A percentile compares a stretch with the other conserved stretches of the same genome.
Conservation (phyloP, 2,329 filamentous ascomycete species). For the Ascochyta rabiei region DNA sequence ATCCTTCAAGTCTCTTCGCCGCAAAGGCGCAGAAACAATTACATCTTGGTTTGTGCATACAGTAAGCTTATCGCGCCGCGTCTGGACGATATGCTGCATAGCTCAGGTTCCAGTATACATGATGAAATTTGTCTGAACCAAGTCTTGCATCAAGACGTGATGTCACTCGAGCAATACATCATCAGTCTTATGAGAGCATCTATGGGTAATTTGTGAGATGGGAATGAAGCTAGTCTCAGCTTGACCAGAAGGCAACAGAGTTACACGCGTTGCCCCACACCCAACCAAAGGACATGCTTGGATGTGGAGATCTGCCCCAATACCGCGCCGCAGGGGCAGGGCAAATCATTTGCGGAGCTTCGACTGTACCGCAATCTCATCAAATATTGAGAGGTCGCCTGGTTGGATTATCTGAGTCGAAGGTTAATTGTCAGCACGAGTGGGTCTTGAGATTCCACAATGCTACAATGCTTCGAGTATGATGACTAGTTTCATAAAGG, state of each 20-base stretch:
- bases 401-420: neutral
- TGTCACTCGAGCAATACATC: neutral
- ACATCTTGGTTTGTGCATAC: neutral
- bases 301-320: slow-evolving; percentile 8
- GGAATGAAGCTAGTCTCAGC: neutral
- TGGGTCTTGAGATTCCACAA: slow-evolving; percentile 1
- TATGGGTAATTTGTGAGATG: neutral
- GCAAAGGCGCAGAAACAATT: slow-evolving; percentile 1
- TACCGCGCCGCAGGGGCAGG: neutral
- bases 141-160: neutral
- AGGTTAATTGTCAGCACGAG: slow-evolving; percentile 1
- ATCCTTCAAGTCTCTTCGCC: slow-evolving; percentile 4
- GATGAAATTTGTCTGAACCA: neutral
- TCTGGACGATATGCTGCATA: neutral
- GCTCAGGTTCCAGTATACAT: neutral
- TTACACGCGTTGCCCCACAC: neutral
- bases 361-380: neutral
- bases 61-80: neutral
- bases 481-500: neutral
- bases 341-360: neutral
- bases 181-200: neutral
- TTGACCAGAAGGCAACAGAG: neutral
- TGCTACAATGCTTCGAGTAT: neutral
- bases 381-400: neutral
- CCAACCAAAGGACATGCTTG: neutral